Conservation (phyloP, 1,284 basidiomycete species). For the Pisolithus thermaeus region DNA sequence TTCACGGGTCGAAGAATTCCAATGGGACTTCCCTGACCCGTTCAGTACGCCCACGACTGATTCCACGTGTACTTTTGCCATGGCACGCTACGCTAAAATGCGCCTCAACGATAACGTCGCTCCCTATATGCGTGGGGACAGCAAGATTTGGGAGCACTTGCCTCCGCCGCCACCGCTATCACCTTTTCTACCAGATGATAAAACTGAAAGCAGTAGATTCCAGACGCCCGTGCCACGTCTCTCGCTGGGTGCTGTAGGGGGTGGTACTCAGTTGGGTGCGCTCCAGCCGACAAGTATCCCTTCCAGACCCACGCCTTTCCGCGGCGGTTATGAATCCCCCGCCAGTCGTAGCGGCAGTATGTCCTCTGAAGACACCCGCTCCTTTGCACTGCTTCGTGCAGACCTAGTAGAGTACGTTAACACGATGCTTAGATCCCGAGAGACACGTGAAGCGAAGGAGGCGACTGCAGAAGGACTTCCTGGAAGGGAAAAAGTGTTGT, state of each 20-base stretch:
- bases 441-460: neutral
- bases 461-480: neutral
- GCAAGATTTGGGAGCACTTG: neutral
- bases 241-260: neutral
- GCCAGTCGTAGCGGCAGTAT: neutral
- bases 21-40: slow-evolving; percentile 17
- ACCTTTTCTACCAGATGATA: neutral
- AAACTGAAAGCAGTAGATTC: neutral
- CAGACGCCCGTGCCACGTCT: neutral
- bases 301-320: neutral
- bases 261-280: neutral
- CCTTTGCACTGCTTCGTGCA: neutral
- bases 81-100: neutral
- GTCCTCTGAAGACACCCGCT: neutral
- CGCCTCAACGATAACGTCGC: neutral
- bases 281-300: neutral
- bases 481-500: neutral
- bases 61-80: neutral
- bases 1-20: slow-evolving; percentile 1
- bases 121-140: neutral
- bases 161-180: neutral
- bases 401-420: slow-evolving; percentile 1
- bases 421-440: neutral
- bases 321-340: too few species aligned
- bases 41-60: slow-evolving; percentile 7